Conservation (phyloP, 768 basidiomycete genomes). For the Mycena epipterygia region DNA sequence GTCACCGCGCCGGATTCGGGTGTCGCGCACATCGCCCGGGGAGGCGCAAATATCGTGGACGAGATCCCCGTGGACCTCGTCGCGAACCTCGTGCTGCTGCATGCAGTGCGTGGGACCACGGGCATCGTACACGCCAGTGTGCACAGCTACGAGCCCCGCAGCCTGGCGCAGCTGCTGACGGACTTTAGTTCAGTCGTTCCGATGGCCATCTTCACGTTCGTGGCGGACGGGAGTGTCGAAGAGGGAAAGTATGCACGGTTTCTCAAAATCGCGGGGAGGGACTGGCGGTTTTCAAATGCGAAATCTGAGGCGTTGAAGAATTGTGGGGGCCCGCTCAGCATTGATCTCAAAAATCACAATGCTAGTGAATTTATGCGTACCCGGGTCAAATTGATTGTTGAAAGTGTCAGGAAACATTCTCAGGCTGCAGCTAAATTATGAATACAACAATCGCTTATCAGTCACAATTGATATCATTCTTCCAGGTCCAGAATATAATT, state of each 20-base stretch:
- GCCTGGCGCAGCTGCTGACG: neutral
- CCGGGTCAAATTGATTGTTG: neutral
- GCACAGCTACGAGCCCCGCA: neutral
- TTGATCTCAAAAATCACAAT: neutral
- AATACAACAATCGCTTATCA: no score
- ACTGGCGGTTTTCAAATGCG: slow-evolving; percentile 18
- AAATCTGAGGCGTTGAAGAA: neutral
- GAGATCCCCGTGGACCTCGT: slow-evolving; percentile 25
- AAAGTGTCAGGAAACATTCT: no score
- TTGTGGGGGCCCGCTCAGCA: neutral
- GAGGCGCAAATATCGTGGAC: slow-evolving; percentile 20
- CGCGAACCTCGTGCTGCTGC: slow-evolving; percentile 16
- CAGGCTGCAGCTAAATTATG: no score
- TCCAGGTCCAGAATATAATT: no score
- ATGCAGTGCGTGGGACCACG: neutral
- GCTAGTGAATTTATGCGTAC: neutral
- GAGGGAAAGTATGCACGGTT: neutral
- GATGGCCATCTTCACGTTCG: neutral
- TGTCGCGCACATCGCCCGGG: neutral
- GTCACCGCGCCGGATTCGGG: neutral
- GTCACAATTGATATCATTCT: no score
- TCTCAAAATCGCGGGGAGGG: neutral
- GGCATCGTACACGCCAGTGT: slow-evolving; percentile 13
- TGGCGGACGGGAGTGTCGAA: neutral
- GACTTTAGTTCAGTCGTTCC: no score